Conservation (phyloP, 768 basidiomycete genomes). For the Suillus subaureus region DNA sequence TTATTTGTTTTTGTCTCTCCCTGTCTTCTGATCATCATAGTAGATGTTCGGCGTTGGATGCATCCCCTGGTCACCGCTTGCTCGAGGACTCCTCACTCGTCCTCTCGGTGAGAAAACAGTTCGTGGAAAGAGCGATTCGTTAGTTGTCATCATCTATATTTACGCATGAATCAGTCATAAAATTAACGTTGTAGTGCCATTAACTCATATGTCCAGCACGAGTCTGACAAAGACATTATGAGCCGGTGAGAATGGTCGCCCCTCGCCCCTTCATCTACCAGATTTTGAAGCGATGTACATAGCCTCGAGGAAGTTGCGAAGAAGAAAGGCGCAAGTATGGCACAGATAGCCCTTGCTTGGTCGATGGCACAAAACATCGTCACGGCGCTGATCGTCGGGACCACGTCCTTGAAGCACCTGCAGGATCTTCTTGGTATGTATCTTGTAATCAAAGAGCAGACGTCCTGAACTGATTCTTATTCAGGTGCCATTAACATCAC, state of each 20-base stretch:
- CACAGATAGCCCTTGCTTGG: conserved; percentile 59
- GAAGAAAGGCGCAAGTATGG: conserved; percentile 48
- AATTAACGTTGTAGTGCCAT: conserved; percentile 9
- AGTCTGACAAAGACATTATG: conserved; percentile 40
- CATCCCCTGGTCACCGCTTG: conserved; percentile 63
- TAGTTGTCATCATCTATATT: conserved; percentile 1
- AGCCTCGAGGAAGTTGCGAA: conserved; percentile 60
- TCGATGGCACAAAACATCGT: conserved; percentile 46
- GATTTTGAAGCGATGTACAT: conserved; percentile 6
- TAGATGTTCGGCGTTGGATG: conserved; percentile 55
- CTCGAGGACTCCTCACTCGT: conserved; percentile 49
- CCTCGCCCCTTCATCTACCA: conserved; percentile 9
- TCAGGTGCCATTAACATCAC: conserved; percentile 47
- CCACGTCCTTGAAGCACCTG: conserved; percentile 52
- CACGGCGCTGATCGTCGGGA: conserved; percentile 60
- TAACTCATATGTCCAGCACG: conserved; percentile 20
- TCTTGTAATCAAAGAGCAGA: background rate
- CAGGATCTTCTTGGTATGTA: conserved; percentile 50
- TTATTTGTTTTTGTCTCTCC: background rate
- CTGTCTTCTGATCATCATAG: background rate
- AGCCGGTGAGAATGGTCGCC: conserved; percentile 35
- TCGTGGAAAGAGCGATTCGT: conserved; percentile 34
- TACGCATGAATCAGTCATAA: background rate
- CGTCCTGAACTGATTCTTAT: background rate
- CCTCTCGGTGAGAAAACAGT: conserved; percentile 33